phyloP scores from a whole-genome alignment of 2,329 filamentous ascomycete genomes.

The Colletotrichum limetticola region DNA sequence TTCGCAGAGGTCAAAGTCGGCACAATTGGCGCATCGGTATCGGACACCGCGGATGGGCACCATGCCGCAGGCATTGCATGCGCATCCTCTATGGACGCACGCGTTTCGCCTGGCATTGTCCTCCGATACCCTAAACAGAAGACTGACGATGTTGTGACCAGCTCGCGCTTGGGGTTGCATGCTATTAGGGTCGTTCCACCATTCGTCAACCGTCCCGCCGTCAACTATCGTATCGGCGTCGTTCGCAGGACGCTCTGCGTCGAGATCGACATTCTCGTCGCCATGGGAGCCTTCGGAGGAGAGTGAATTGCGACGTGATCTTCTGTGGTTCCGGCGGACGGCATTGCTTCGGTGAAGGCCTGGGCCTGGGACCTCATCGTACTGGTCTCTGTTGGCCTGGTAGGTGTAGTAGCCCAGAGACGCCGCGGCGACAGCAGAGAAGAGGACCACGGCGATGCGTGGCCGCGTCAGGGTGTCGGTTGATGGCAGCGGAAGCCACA shows the following conservation, averaged over 20 bases:
- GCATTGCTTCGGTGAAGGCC: slow-evolving; percentile 75
- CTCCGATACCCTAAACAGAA: slow-evolving; percentile 93
- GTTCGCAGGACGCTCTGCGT: slow-evolving; percentile 42
- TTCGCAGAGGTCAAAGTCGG: slow-evolving; percentile 96
- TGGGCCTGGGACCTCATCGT: slow-evolving; percentile 39
- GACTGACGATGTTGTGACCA: slow-evolving; percentile 84
- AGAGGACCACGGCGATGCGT: slow-evolving; percentile 64
- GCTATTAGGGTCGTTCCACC: slow-evolving; percentile 59
- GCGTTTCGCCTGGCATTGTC: slow-evolving; percentile 89
- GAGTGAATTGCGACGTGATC: slow-evolving; percentile 51
- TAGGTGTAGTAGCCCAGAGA: slow-evolving; percentile 71
- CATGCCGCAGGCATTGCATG: slow-evolving; percentile 89
- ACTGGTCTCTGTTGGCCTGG: slow-evolving; percentile 40
- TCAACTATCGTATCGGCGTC: slow-evolving; percentile 54
- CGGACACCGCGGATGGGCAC: slow-evolving; percentile 91
- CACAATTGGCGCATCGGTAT: slow-evolving; percentile 95
- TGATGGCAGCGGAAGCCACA: slow-evolving; percentile 61
- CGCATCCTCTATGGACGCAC: slow-evolving; percentile 91
- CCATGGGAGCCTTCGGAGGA: slow-evolving; percentile 52
- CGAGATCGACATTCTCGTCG: slow-evolving; percentile 56
- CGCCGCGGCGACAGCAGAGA: slow-evolving; percentile 66
- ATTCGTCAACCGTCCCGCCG: slow-evolving; percentile 56
- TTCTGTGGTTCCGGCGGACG: slow-evolving; percentile 62
- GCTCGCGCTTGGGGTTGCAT: slow-evolving; percentile 58
- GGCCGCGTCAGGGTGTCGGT: slow-evolving; percentile 66